Evolutionary conservation across 1,284 basidiomycete genomes (phyloP).

Genomic region (Papiliotrema terrestris): DNA sequence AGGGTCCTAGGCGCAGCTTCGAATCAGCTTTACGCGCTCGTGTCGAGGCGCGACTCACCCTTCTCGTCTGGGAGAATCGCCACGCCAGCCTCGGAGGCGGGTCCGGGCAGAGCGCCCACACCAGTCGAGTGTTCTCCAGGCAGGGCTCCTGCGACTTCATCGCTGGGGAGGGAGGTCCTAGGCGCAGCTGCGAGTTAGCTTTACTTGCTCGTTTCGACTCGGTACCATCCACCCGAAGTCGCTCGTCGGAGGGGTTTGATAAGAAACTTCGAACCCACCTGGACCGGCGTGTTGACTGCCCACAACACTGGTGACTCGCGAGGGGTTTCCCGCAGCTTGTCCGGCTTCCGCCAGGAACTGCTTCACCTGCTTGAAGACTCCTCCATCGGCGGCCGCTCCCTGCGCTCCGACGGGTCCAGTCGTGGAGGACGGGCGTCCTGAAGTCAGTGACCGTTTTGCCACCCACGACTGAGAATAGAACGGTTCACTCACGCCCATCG

Average conservation of each 20-base stretch:
- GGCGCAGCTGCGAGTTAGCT: slow-evolving; percentile 8
- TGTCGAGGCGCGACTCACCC: slow-evolving; percentile 25
- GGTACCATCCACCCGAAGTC: too few relatives aligned
- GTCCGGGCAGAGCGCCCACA: slow-evolving; percentile 50
- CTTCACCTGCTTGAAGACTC: slow-evolving; percentile 16
- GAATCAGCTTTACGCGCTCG: background rate
- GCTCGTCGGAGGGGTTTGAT: too few relatives aligned
- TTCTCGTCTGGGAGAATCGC: slow-evolving; percentile 51
- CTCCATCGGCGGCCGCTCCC: slow-evolving; percentile 6
- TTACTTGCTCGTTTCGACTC: too few relatives aligned
- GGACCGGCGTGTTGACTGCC: background rate
- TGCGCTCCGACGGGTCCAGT: background rate
- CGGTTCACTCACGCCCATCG: too few relatives aligned
- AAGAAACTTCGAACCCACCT: background rate
- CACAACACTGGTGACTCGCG: background rate
- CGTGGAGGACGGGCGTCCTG: slow-evolving; percentile 16
- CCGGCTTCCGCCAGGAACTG: slow-evolving; percentile 11
- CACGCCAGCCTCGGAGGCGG: slow-evolving; percentile 46
- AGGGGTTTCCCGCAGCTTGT: background rate
- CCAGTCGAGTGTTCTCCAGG: slow-evolving; percentile 41
- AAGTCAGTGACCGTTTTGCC: background rate
- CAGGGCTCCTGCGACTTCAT: slow-evolving; percentile 29
- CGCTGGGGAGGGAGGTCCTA: slow-evolving; percentile 23
- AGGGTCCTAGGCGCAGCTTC: slow-evolving; percentile 14
- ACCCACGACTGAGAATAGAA: too few relatives aligned